Percentiles rank a stretch among this genome's conserved stretches.
Evolutionary conservation across 805 yeast species (phyloP).

Genomic region (Lipomyces lipofer): DNA sequence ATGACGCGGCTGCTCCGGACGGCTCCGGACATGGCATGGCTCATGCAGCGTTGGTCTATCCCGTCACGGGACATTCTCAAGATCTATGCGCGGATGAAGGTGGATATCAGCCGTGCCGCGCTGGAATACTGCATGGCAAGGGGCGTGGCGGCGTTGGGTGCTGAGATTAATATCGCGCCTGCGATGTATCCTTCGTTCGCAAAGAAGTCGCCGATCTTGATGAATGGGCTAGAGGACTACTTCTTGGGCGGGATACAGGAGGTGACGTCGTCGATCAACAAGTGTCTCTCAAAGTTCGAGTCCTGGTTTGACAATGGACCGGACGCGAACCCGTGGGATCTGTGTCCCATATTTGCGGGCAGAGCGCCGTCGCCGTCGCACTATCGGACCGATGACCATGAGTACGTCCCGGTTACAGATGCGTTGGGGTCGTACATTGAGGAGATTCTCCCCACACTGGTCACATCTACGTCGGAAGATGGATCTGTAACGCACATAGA

Average conservation of each 20-base stretch:
- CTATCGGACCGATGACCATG: not conserved
- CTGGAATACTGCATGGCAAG: slow-evolving; percentile 54
- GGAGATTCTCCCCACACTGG: slow-evolving; percentile 11
- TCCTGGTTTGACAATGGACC: slow-evolving; percentile 46
- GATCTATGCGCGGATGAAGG: slow-evolving; percentile 46
- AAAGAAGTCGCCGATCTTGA: slow-evolving; percentile 48
- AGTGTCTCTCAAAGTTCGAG: slow-evolving; percentile 44
- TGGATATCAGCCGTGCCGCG: slow-evolving; percentile 40
- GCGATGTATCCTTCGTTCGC: slow-evolving; percentile 41
- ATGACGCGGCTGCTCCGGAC: slow-evolving; percentile 45
- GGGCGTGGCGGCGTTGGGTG: slow-evolving; percentile 53
- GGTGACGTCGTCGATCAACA: slow-evolving; percentile 43
- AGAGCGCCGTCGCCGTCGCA: slow-evolving; percentile 25
- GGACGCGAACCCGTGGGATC: slow-evolving; percentile 36
- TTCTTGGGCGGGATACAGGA: slow-evolving; percentile 57
- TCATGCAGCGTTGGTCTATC: slow-evolving; percentile 43
- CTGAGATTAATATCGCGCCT: slow-evolving; percentile 46
- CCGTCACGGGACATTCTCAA: slow-evolving; percentile 49
- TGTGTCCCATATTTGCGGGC: slow-evolving; percentile 42
- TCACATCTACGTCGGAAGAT: slow-evolving; percentile 4
- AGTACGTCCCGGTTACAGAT: not conserved
- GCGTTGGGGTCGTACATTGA: slow-evolving; percentile 16
- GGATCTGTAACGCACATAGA: slow-evolving; percentile 13
- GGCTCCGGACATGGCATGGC: slow-evolving; percentile 36
- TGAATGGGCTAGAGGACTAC: slow-evolving; percentile 48